Evolutionary conservation across 805 yeast species (phyloP).

Genomic region (Saccharomyces mikatae): DNA sequence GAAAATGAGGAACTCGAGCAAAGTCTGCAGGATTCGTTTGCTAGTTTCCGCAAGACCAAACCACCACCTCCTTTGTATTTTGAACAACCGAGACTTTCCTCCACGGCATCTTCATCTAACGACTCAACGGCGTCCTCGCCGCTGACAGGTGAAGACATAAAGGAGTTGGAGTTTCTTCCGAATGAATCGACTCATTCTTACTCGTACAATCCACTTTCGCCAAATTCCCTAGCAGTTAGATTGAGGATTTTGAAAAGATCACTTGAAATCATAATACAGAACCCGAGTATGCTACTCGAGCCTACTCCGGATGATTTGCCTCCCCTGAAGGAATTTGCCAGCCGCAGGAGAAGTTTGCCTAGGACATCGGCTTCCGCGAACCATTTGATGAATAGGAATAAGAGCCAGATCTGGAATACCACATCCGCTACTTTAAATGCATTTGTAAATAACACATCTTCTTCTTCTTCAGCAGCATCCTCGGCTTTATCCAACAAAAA

Average conservation of each 20-base stretch:
- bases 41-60: not conserved
- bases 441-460: constrained; percentile 19
- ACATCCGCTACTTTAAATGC: constrained; percentile 25
- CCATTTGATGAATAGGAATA: not conserved
- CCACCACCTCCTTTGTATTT: not conserved
- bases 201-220: constrained; percentile 75
- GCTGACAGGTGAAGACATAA: constrained; percentile 23
- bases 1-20: not conserved
- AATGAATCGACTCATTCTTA: constrained; percentile 77
- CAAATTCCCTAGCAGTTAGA: constrained; percentile 69
- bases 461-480: not conserved
- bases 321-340: not conserved
- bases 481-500: not conserved
- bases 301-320: constrained; percentile 4
- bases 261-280: constrained; percentile 58
- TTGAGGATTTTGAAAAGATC: constrained; percentile 69
- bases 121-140: constrained; percentile 6
- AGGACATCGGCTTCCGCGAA: not conserved
- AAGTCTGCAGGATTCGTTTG: not conserved
- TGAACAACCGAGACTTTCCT: not conserved
- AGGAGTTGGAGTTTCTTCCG: constrained; percentile 55
- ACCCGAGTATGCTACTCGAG: constrained; percentile 37
- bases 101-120: not conserved
- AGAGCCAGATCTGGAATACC: not conserved
- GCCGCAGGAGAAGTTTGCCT: not conserved